phyloP scores from a whole-genome alignment of 1,284 basidiomycete species.

The Sphaerobolus stellatus region DNA sequence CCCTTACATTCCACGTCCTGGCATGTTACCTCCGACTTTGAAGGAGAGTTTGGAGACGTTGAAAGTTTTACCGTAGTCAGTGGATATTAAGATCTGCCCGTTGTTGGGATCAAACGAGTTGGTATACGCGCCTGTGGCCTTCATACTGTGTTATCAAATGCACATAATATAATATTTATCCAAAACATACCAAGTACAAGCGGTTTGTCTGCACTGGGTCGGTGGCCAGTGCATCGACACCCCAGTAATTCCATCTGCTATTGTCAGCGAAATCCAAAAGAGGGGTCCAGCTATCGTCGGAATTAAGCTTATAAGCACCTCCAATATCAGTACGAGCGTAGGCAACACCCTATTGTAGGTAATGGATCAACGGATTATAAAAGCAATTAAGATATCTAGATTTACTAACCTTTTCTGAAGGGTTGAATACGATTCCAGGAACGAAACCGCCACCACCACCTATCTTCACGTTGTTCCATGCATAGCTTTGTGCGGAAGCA shows the following conservation, averaged over 20 bases:
- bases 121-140: slow-evolving; percentile 66
- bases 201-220: slow-evolving; percentile 17
- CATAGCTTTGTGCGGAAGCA: slow-evolving; percentile 51
- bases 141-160: no score
- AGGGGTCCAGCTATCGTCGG: slow-evolving; percentile 41
- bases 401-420: slow-evolving; percentile 44
- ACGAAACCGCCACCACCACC: slow-evolving; percentile 51
- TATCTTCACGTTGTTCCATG: slow-evolving; percentile 66
- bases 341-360: no score
- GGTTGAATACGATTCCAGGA: slow-evolving; percentile 62
- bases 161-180: neutral
- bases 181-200: neutral
- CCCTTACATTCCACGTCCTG: slow-evolving; percentile 54
- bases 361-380: no score
- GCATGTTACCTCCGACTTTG: slow-evolving; percentile 65
- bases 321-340: slow-evolving; percentile 69
- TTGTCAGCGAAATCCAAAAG: slow-evolving; percentile 25
- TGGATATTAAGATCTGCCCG: slow-evolving; percentile 62
- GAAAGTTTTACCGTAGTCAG: slow-evolving; percentile 56
- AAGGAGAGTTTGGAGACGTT: slow-evolving; percentile 52
- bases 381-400: no score
- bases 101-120: slow-evolving; percentile 67
- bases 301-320: slow-evolving; percentile 61
- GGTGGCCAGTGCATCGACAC: slow-evolving; percentile 63
- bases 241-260: slow-evolving; percentile 49